A percentile compares a stretch with the other conserved stretches of the same genome.
Conservation (phyloP, 2,329 filamentous ascomycete species). For the Colletotrichum phormii region DNA sequence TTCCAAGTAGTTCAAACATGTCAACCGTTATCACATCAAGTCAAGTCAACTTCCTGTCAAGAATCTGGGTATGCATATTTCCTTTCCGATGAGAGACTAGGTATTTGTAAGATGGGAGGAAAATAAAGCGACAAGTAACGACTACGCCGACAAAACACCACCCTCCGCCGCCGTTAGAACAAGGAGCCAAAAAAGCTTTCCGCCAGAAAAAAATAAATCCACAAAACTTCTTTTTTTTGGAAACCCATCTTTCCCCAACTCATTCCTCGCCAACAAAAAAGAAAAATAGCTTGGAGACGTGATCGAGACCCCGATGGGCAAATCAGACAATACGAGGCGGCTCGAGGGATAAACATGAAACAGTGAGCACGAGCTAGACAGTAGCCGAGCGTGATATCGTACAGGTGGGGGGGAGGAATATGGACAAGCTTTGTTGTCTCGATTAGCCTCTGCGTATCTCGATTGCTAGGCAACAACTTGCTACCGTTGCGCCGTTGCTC, state of each 20-base stretch:
- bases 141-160: constrained; percentile 36
- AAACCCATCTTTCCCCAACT: constrained; percentile 37
- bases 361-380: constrained; percentile 27
- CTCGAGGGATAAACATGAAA: constrained; percentile 26
- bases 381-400: constrained; percentile 36
- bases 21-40: not conserved
- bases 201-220: constrained; percentile 42
- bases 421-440: constrained; percentile 13
- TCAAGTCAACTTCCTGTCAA: constrained; percentile 14
- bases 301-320: not conserved
- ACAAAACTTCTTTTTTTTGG: constrained; percentile 28
- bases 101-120: constrained; percentile 32
- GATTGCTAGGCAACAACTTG: constrained; percentile 7
- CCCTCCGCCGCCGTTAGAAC: constrained; percentile 24
- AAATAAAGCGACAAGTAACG: constrained; percentile 4
- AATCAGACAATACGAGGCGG: not conserved
- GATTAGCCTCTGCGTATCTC: constrained; percentile 33
- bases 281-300: constrained; percentile 14
- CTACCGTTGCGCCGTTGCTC: not conserved
- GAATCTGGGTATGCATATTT: constrained; percentile 31
- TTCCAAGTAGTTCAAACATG: not conserved
- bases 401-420: constrained; percentile 21
- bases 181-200: constrained; percentile 18
- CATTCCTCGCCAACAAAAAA: constrained; percentile 41
- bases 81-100: constrained; percentile 35